Evolutionary conservation across 106 monocot species (phyloP), one percentile per base, ranked within the genome.

Genomic region (Dendrobium catenatum): DNA sequence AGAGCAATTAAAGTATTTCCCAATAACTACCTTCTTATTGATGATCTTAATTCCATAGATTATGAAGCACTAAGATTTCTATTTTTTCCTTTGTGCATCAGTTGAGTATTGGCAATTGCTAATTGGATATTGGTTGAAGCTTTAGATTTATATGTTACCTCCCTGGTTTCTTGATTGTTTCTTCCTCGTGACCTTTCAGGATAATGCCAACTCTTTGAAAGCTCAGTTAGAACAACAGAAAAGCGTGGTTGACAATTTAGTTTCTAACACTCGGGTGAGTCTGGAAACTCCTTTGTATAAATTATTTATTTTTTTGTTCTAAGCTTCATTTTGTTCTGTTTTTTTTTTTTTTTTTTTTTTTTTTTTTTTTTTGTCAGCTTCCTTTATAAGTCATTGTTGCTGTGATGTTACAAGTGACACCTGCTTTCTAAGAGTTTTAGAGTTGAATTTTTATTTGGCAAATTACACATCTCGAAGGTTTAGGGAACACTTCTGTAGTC

Each of bases 151-250:
- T 22, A 61, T 61, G 22, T 22, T 70, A 37, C 15, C 70, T 70
- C 16, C 37, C 33, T 74, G 16, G 13, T 74, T 74, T 43, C 4
- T 20, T 74, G 42, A 74, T 7, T 74, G 43, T 74, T 43, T 43
- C 43, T 72, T 84, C 9, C 20, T 79, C 24, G 11, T 48, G 42
- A 47, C 55, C 51, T 79, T 85, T 77, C 83, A 97, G 97, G 97
- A 97, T 83, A 93, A 91, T 88, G 97, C 97, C 78, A 94, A 83
- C 82, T 87, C 86, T 42, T 85, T 97, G 58, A 97, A 86, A 88
- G 55, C 88, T 74, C 97, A 97, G 82, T 92, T 97, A 77, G 97
- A 97, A 75, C 97, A 97, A 82, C 97, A 97, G 78, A 97, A 94
- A 81, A 18, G 85, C 77, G 94, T 97, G 42, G 97, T 92, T 66